A percentile compares a stretch with the other conserved stretches of the same genome.
These are phyloP conservation scores for Ceratocystis albifundus DNA, from an alignment of 2,329 filamentous ascomycete species.

Conservation along the genomic window DNA sequence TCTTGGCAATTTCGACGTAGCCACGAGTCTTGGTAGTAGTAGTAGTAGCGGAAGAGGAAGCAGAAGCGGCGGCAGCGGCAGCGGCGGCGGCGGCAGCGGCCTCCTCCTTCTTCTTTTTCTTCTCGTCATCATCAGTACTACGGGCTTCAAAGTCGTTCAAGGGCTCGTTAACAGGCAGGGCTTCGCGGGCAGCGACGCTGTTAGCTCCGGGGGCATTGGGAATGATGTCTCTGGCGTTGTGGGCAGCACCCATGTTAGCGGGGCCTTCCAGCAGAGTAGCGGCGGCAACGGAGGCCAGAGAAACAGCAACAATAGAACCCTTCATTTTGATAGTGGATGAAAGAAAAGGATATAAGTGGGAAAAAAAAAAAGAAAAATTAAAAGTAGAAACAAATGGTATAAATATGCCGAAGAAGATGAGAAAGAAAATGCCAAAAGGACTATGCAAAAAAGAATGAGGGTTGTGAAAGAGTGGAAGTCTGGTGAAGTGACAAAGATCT, in stretches of 20 bases:
- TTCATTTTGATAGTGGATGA: slow-evolving; percentile 18
- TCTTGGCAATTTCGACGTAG: neutral
- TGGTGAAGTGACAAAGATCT: slow-evolving; percentile 13
- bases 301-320: slow-evolving; percentile 22
- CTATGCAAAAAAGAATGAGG: slow-evolving; percentile 15
- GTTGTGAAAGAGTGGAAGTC: slow-evolving; percentile 16
- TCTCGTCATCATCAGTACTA: neutral
- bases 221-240: neutral
- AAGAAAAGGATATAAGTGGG: neutral
- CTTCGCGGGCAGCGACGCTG: slow-evolving; percentile 12
- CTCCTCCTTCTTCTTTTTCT: slow-evolving; percentile 6
- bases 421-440: slow-evolving; percentile 5
- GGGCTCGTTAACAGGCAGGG: neutral
- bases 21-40: neutral
- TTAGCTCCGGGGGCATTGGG: slow-evolving; percentile 1
- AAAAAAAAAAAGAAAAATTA: slow-evolving; percentile 11
- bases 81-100: neutral
- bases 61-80: neutral
- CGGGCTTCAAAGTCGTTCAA: neutral
- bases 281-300: slow-evolving; percentile 22
- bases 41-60: neutral
- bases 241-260: slow-evolving; percentile 8
- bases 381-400: slow-evolving; percentile 11
- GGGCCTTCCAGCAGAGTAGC: slow-evolving; percentile 17
- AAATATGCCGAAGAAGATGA: slow-evolving; percentile 13